Evolutionary conservation across 2,329 filamentous ascomycete species (phyloP), one percentile per base, ranked within the genome.

Genomic region (Aspergillus tamarii): DNA sequence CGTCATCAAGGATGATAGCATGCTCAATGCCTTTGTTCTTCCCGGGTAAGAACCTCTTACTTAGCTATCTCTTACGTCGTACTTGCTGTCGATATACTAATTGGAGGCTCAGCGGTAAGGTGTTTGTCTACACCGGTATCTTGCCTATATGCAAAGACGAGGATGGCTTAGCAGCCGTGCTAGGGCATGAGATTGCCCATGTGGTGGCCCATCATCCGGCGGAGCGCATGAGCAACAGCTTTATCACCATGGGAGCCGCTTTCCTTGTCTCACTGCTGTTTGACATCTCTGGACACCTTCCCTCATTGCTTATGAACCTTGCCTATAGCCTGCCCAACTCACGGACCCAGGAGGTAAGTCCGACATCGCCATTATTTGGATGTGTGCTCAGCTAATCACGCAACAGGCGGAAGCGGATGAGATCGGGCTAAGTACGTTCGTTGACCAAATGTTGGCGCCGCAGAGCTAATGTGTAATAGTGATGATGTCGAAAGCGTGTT

Each of bases 121-220:
- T 89, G 1, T 89, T 89, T 67, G 87, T 89, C 1, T 88, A 87
- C 69, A 85, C 85, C 2, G 87, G 87, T 2, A 87, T 89, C 11
- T 69, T 89, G 16, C 84, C 85, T 4, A 75, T 88, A 28, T 87
- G 85, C 65, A 64, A 77, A 52, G 81, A 82, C 48, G 86, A 89
- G 41, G 83, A 88, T 68, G 85, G 86, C 0, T 75, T 89, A 19
- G 87, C 87, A 8, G 85, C 87, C 1, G 86, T 89, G 0, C 72
- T 89, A 21, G 85, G 85, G 0, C 87, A 89, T 71, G 87, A 89
- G 70, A 89, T 89, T 69, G 85, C 86, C 3, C 87, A 89, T 72
- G 86, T 88, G n/a, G 81, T 87, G 2, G 85, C 85, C 2, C 83
- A 84, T 60, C 85, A 87, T 67, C 74, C 78, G 1, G 84, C 82